Conservation (phyloP, 2,329 filamentous ascomycete species). For the Aspergillus glaucus region DNA sequence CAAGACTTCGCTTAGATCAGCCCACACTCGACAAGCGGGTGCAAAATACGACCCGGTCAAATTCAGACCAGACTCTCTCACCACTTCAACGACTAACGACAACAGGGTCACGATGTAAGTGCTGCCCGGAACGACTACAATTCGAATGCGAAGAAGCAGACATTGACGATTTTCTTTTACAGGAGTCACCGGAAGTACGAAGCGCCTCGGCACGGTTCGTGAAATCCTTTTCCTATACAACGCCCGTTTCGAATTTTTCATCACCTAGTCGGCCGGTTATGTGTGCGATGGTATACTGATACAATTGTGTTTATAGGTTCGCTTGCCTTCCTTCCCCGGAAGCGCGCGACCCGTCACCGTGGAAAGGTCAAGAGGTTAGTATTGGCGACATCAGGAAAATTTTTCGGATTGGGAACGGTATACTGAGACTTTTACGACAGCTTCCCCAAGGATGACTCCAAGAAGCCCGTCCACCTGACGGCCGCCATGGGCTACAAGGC, state of each 20-base stretch:
- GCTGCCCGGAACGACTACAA: not conserved
- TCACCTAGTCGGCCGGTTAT: slow-evolving; percentile 11
- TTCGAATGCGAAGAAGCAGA: slow-evolving; percentile 22
- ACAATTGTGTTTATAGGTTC: slow-evolving; percentile 45
- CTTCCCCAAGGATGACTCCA: slow-evolving; percentile 99
- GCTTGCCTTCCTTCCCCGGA: slow-evolving; percentile 79
- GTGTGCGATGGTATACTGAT: slow-evolving; percentile 28
- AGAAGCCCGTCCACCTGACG: slow-evolving; percentile 98
- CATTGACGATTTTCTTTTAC: slow-evolving; percentile 10
- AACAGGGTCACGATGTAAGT: slow-evolving; percentile 46
- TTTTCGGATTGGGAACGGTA: slow-evolving; percentile 12
- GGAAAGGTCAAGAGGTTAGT: slow-evolving; percentile 97
- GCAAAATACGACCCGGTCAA: slow-evolving; percentile 33
- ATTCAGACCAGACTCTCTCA: slow-evolving; percentile 35
- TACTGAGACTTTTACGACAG: slow-evolving; percentile 45
- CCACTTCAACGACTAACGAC: slow-evolving; percentile 43
- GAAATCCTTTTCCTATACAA: slow-evolving; percentile 67
- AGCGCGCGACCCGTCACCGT: slow-evolving; percentile 88
- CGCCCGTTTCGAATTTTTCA: slow-evolving; percentile 24
- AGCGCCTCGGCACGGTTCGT: slow-evolving; percentile 91
- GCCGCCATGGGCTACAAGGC: slow-evolving; percentile 99
- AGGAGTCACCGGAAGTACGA: slow-evolving; percentile 64
- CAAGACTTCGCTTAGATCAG: slow-evolving; percentile 37
- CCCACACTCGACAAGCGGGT: slow-evolving; percentile 36
- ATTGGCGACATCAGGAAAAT: slow-evolving; percentile 7